Base-by-base conservation (phyloP, 495 filamentous ascomycete species). In the Sordaria brevicollis region DNA sequence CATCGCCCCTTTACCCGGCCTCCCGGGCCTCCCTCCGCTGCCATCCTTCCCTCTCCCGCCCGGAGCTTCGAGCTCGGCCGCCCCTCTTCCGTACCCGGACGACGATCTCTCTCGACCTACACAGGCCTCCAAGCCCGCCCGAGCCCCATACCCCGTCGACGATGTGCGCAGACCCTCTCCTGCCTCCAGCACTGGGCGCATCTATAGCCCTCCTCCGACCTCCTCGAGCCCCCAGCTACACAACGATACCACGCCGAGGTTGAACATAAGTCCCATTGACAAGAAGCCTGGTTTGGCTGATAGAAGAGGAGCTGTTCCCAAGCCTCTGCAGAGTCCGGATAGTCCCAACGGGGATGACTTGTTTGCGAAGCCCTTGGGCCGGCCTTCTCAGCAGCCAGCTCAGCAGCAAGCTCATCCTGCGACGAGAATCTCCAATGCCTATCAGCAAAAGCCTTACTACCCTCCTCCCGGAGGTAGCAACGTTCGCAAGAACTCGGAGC, bases 21-120 rank as follows among this genome's bases (percentile, higher is more conserved):
- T 62, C 49, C 25, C 49, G 25, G 78, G 74, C 75, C 75, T 79
- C 3, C 78, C 78, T n/a, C 78, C 78, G 37, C 73, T 79, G 33
- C 82, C 79, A 31, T 83, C 77, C 70, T 90, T 86, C 76, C 88
- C 81, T 41, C 84, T 86, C 67, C 89, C 88, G 68, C 87, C 86
- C 49, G 87, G 84, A 72, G 86, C 85, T 68, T 90, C 87, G 49
- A 90, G 85, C 78, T 89, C 86, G 35, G 86, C 86, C 68, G 86
- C 81, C 65, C 89, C 87, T 67, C 82, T 91, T 65, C 93, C 91
- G 8, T 96, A 93, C 74, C 93, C 92, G 65, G 91, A 93, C 76
- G 91, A 93, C 83, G 84, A 79, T 79, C 83, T 78, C 78, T 83
- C 83, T 73, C 78, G 73, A 41, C 67, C 78, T 70, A 73, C 70